Percentiles rank a stretch among this genome's conserved stretches.
Conservation (phyloP, 139 green algal species). For the Chlorella sp. region DNA sequence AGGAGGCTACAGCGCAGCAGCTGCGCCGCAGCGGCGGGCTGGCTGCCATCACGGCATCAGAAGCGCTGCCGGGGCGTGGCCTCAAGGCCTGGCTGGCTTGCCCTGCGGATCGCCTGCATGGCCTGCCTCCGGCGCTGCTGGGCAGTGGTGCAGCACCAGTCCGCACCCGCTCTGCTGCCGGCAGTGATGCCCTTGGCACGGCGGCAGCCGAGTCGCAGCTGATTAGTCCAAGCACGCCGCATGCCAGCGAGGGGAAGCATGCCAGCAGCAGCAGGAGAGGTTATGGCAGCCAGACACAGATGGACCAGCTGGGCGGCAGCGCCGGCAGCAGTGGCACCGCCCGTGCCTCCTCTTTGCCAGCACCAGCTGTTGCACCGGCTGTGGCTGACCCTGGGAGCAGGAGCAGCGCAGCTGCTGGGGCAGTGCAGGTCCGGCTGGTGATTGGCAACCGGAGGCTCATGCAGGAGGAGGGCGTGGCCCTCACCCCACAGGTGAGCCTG, state of each 20-base stretch:
- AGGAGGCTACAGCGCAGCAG: not conserved
- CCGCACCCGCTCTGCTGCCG: too few species aligned
- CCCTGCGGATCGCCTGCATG: not conserved
- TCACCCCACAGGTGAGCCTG: constrained; percentile 27
- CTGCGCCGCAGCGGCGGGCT: constrained; percentile 2
- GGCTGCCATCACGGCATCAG: not conserved
- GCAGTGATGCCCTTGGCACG: too few species aligned
- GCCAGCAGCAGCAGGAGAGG: not conserved
- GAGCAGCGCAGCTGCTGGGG: not conserved
- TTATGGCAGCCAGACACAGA: too few species aligned
- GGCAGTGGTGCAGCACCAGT: not conserved
- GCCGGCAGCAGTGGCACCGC: too few species aligned
- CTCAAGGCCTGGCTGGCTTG: constrained; percentile 12
- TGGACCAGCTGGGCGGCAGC: too few species aligned
- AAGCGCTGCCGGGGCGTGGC: constrained; percentile 14
- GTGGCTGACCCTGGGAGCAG: not conserved
- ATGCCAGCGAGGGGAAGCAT: not conserved
- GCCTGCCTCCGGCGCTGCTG: not conserved
- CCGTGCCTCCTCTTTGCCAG: too few species aligned
- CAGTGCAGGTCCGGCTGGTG: constrained; percentile 45
- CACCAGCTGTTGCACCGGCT: too few species aligned
- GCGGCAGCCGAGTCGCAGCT: too few species aligned
- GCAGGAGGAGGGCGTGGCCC: constrained; percentile 58
- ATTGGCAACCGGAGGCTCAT: constrained; percentile 83
- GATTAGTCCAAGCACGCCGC: too few species aligned